Conservation (phyloP, 768 basidiomycete genomes). For the Collybia sp. region DNA sequence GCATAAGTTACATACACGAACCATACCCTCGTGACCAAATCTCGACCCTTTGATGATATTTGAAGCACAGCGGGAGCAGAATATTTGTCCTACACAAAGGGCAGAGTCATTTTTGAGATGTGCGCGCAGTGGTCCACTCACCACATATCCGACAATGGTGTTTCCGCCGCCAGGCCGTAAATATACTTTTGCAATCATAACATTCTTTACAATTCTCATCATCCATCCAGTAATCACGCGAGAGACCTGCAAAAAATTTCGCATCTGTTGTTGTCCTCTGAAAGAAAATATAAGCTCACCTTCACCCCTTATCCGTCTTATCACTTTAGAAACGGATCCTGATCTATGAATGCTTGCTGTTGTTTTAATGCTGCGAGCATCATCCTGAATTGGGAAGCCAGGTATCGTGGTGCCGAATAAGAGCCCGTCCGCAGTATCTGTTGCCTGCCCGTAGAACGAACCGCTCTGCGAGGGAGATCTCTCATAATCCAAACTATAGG, state of each 20-base stretch:
- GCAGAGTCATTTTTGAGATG: neutral
- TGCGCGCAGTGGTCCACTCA: slow-evolving; percentile 23
- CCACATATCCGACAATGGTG: slow-evolving; percentile 99
- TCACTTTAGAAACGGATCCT: slow-evolving; percentile 87
- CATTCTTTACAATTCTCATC: slow-evolving; percentile 95
- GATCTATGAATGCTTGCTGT: slow-evolving; percentile 65
- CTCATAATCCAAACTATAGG: slow-evolving; percentile 64
- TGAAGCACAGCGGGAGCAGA: slow-evolving; percentile 94
- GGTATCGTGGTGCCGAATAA: slow-evolving; percentile 77
- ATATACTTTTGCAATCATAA: slow-evolving; percentile 92
- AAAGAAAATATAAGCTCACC: slow-evolving; percentile 35
- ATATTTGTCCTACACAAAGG: slow-evolving; percentile 74
- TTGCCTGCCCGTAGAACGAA: slow-evolving; percentile 43
- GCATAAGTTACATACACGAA: slow-evolving; percentile 94
- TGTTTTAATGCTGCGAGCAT: slow-evolving; percentile 83
- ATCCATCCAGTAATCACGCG: slow-evolving; percentile 98
- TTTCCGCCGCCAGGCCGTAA: slow-evolving; percentile 91
- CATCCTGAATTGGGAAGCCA: slow-evolving; percentile 90
- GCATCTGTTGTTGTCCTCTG: too few relatives aligned
- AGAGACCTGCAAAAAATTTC: slow-evolving; percentile 50
- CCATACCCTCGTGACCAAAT: slow-evolving; percentile 93
- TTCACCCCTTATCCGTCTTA: slow-evolving; percentile 86
- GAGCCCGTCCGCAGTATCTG: slow-evolving; percentile 51
- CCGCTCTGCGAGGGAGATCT: slow-evolving; percentile 50
- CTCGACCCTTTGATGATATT: slow-evolving; percentile 93